A percentile compares a stretch with the other conserved stretches of the same genome.
Conservation (phyloP, 768 basidiomycete species). For the Leccinum variicolor region DNA sequence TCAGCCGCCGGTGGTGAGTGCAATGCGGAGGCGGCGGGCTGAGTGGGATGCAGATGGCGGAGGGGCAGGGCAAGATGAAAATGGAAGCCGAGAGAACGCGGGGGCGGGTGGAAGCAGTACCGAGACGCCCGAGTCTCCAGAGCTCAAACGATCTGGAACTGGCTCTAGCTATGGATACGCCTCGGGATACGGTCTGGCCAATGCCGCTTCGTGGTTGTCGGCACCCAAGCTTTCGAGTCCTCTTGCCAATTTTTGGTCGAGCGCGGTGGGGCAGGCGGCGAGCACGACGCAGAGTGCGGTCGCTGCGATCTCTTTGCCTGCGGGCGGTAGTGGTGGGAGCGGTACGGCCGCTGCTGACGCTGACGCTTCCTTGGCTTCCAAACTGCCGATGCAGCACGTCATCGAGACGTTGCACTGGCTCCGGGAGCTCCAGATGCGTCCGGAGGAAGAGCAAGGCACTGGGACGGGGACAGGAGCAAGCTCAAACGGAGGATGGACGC, state of each 20-base stretch:
- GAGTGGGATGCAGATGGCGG: conserved; percentile 63
- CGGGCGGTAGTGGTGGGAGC: conserved; percentile 27
- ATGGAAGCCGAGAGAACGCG: conserved; percentile 14
- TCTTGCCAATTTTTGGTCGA: conserved; percentile 67
- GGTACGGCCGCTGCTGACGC: conserved; percentile 30
- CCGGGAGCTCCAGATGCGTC: conserved; percentile 62
- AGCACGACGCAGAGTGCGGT: conserved; percentile 75
- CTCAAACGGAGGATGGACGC: conserved; percentile 58
- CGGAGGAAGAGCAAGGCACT: conserved; percentile 31
- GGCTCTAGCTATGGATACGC: neutral
- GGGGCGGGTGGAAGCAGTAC: no score
- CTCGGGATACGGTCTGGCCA: conserved; percentile 5
- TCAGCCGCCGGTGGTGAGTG: conserved; percentile 80
- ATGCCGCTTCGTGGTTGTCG: conserved; percentile 45
- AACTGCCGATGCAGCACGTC: conserved; percentile 74
- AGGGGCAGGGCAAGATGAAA: conserved; percentile 19
- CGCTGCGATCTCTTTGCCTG: conserved; percentile 63
- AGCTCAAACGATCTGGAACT: conserved; percentile 6
- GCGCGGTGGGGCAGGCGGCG: conserved; percentile 70
- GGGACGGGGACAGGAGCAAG: neutral
- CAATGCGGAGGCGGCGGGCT: conserved; percentile 62
- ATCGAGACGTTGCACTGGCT: conserved; percentile 81
- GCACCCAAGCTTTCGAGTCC: conserved; percentile 69
- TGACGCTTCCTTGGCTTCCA: conserved; percentile 48
- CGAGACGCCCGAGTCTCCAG: conserved; percentile 23